Evolutionary conservation across 106 monocot genomes (phyloP).

Genomic region (Dioscorea dumetorum): DNA sequence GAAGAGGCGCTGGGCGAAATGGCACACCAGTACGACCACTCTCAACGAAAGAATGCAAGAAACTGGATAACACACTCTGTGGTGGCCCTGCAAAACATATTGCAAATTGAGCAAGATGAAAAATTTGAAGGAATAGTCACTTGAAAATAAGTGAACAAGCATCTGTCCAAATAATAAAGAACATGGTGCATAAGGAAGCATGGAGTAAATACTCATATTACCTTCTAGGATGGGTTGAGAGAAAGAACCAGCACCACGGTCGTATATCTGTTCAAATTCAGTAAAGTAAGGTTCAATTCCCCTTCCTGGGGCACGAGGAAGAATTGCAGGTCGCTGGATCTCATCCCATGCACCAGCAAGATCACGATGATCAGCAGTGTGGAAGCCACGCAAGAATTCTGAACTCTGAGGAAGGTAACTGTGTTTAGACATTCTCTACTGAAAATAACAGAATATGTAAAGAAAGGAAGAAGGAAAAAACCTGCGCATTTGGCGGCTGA

Average conservation of each 20-base stretch:
- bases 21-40: slow-evolving; percentile 76
- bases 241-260: slow-evolving; percentile 15
- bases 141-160: too few relatives aligned
- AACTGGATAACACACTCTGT: slow-evolving; percentile 75
- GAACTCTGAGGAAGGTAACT: slow-evolving; percentile 26
- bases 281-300: slow-evolving; percentile 24
- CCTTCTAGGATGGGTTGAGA: slow-evolving; percentile 42
- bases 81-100: slow-evolving; percentile 60
- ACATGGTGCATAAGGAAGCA: not conserved
- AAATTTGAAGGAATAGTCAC: too few relatives aligned
- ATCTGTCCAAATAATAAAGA: too few relatives aligned
- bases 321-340: slow-evolving; percentile 27
- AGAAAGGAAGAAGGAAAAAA: slow-evolving; percentile 7
- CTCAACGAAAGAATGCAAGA: slow-evolving; percentile 81
- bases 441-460: not conserved
- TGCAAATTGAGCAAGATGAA: too few relatives aligned
- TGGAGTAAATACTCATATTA: slow-evolving; percentile 11
- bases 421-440: slow-evolving; percentile 5
- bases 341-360: slow-evolving; percentile 59
- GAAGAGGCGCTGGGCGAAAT: slow-evolving; percentile 70
- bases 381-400: slow-evolving; percentile 47
- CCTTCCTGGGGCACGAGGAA: slow-evolving; percentile 30
- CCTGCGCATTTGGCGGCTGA: slow-evolving; percentile 38
- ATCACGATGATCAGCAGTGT: slow-evolving; percentile 27
- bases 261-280: slow-evolving; percentile 58